These are phyloP conservation scores for Incumbomyces lentus DNA, from an alignment of 2,329 filamentous ascomycete species.

Conservation along the genomic window DNA sequence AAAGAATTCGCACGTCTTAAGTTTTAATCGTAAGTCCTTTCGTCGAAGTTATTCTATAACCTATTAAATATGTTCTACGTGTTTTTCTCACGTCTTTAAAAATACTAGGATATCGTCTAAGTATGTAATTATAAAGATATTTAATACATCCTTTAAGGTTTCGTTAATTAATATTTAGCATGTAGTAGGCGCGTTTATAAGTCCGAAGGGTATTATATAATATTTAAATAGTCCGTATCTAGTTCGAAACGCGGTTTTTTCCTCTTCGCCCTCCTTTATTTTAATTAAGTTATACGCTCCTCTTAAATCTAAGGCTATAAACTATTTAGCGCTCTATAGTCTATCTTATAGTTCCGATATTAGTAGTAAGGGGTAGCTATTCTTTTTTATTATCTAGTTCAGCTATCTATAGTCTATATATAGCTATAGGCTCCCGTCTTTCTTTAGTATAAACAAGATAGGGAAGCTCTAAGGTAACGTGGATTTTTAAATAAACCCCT, in stretches of 20 bases:
- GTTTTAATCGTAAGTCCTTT: constrained; percentile 16
- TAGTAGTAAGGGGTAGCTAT: too few relatives aligned
- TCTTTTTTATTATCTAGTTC: too few relatives aligned
- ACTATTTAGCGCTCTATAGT: background rate
- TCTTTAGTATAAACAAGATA: too few relatives aligned
- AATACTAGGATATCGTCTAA: constrained; percentile 14
- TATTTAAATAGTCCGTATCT: constrained; percentile 14
- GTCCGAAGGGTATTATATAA: constrained; percentile 12
- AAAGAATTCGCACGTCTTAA: constrained; percentile 26
- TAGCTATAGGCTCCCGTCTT: too few relatives aligned
- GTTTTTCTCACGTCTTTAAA: constrained; percentile 18
- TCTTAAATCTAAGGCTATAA: constrained; percentile 1
- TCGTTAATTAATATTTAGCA: constrained; percentile 11
- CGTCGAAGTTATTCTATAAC: constrained; percentile 12
- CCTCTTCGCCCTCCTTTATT: constrained; percentile 2
- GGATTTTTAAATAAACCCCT: too few relatives aligned
- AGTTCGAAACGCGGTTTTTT: constrained; percentile 14
- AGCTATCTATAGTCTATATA: too few relatives aligned
- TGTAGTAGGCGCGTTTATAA: constrained; percentile 8
- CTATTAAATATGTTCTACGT: constrained; percentile 14
- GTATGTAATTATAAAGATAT: constrained; percentile 13
- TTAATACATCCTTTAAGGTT: constrained; percentile 5
- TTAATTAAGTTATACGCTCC: constrained; percentile 3
- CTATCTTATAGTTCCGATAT: too few relatives aligned
- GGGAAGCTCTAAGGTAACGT: too few relatives aligned